Evolutionary conservation across 78 protist species (phyloP).

Genomic region (Speleostelium caveatum): DNA sequence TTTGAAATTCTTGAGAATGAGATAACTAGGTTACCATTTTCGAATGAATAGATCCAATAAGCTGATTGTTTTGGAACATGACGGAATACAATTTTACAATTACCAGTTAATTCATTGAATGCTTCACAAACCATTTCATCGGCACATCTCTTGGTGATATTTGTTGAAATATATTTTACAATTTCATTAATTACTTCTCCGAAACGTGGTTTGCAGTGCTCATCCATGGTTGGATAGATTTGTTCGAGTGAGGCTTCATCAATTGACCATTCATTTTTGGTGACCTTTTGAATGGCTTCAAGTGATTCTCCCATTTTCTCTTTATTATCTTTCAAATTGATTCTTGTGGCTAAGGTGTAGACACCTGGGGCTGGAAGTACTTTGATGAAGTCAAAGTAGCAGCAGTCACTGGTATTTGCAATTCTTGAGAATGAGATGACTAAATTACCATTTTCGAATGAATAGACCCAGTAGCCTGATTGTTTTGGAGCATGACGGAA

Average conservation of each 20-base stretch:
- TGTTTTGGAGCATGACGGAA: background rate
- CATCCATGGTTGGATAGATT: slow-evolving; percentile 17
- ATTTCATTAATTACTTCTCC: slow-evolving; percentile 16
- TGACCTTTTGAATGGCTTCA: slow-evolving; percentile 24
- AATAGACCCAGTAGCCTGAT: too few species aligned
- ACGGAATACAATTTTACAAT: slow-evolving; percentile 3
- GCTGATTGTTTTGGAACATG: background rate
- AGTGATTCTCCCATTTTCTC: slow-evolving; percentile 13
- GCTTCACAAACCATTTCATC: slow-evolving; percentile 38
- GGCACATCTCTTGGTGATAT: slow-evolving; percentile 23
- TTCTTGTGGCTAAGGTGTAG: slow-evolving; percentile 18
- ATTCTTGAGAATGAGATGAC: too few species aligned
- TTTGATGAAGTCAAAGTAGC: background rate
- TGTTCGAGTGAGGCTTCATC: slow-evolving; percentile 33
- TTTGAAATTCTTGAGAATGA: slow-evolving; percentile 16
- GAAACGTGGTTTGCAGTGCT: background rate
- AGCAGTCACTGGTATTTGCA: background rate
- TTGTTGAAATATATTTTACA: background rate
- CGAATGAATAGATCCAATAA: slow-evolving; percentile 24
- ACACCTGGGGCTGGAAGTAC: slow-evolving; percentile 58
- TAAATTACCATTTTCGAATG: too few species aligned
- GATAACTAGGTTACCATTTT: background rate
- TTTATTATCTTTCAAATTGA: slow-evolving; percentile 15
- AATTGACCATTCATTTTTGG: slow-evolving; percentile 25
- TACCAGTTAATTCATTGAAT: slow-evolving; percentile 20